These are phyloP conservation scores for Discostella pseudostelligera DNA, from an alignment of 108 stramenopile species.

Conservation along the genomic window DNA sequence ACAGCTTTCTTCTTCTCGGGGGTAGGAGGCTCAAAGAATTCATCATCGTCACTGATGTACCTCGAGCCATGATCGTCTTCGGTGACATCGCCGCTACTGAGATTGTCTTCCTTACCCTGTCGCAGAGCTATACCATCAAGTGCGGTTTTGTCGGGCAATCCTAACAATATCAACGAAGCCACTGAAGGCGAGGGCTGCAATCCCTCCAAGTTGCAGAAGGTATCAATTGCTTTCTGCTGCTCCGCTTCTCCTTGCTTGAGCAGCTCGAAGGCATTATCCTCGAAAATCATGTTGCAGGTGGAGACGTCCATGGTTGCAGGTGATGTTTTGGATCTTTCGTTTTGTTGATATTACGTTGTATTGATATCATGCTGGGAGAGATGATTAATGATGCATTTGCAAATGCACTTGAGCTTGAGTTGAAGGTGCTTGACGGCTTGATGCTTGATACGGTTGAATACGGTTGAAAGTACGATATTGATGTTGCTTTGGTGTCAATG, in stretches of 20 bases:
- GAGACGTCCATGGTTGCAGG: too few species aligned
- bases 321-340: too few species aligned
- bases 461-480: too few species aligned
- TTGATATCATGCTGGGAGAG: too few species aligned
- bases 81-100: slow-evolving; percentile 3
- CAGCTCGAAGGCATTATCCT: not conserved
- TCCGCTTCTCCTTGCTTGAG: slow-evolving; percentile 5
- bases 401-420: too few species aligned
- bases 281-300: not conserved
- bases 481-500: too few species aligned
- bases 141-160: not conserved
- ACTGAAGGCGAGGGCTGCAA: not conserved
- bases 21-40: slow-evolving; percentile 3
- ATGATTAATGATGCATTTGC: too few species aligned
- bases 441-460: too few species aligned
- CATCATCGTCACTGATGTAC: slow-evolving; percentile 8
- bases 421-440: too few species aligned
- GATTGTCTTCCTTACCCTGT: not conserved
- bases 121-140: not conserved
- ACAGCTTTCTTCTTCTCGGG: slow-evolving; percentile 1
- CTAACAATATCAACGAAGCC: not conserved
- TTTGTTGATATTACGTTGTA: too few species aligned
- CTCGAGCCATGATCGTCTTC: slow-evolving; percentile 2
- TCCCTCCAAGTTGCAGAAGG: not conserved
- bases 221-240: slow-evolving; percentile 5